Conservation (phyloP, 2,329 filamentous ascomycete genomes). For the Zasmidium citrigriseum region DNA sequence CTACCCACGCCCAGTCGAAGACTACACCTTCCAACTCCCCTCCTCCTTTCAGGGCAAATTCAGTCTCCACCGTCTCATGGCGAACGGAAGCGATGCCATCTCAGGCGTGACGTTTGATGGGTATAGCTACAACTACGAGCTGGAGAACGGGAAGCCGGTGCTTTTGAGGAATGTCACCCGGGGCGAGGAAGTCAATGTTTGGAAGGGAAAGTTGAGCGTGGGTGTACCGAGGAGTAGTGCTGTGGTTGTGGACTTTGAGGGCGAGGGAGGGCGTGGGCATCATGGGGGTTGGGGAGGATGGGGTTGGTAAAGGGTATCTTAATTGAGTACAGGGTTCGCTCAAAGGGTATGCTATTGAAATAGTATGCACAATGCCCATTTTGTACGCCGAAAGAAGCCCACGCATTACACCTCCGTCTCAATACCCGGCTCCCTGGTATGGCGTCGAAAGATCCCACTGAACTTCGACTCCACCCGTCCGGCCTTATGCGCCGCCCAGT, state of each 20-base stretch:
- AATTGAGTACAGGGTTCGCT: no score
- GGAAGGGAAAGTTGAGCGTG: slow-evolving; percentile 36
- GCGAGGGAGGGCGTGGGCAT: background rate
- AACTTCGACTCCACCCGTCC: slow-evolving; percentile 51
- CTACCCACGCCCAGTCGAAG: slow-evolving; percentile 35
- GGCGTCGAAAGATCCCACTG: slow-evolving; percentile 56
- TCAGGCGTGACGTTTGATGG: slow-evolving; percentile 64
- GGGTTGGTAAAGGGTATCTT: background rate
- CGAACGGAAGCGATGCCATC: slow-evolving; percentile 66
- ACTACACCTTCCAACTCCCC: slow-evolving; percentile 49
- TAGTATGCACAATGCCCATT: no score
- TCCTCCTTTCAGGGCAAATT: slow-evolving; percentile 22
- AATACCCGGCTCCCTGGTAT: slow-evolving; percentile 59
- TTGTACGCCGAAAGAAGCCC: no score
- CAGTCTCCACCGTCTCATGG: slow-evolving; percentile 50
- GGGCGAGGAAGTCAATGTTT: slow-evolving; percentile 44
- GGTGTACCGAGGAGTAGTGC: slow-evolving; percentile 33
- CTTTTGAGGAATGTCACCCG: slow-evolving; percentile 57
- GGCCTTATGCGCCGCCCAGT: slow-evolving; percentile 62
- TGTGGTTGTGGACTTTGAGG: slow-evolving; percentile 25
- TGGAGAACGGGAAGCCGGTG: slow-evolving; percentile 56
- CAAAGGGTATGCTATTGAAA: no score
- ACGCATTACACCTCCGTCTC: slow-evolving; percentile 70
- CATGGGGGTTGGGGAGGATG: background rate
- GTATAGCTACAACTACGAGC: slow-evolving; percentile 62